Evolutionary conservation across 1,139 yeast species (phyloP), one percentile per base, ranked within the genome.

Genomic region (Hansenula sp.): DNA sequence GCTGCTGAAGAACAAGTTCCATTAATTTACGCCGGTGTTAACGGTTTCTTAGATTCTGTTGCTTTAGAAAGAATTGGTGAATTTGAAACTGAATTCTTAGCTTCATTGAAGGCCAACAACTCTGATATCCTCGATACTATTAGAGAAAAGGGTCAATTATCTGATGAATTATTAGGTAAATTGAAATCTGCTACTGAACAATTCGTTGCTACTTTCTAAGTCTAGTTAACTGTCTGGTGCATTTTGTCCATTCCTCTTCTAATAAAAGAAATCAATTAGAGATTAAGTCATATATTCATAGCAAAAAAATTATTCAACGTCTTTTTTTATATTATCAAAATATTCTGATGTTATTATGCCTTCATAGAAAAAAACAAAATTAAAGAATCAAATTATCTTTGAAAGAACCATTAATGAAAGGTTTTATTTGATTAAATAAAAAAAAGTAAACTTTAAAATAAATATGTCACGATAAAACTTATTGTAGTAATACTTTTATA

Each of bases 1-100:
- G 83, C 97, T 68, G 95, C 97, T 65, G 97, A 92, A 76, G 96
- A 90, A 77, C 96, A 89, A 79, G 98, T 94, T 54, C 98, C 98
- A 69, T 79, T 89, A 67, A 90, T 94, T 69, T 94, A 71, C 79
- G 98, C 98, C 58, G 99, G 96, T 87, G 98, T 94, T 65, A 90
- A 92, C 82, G 99, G 99, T 82, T 88, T 67, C 90, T 84, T 94
- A 67, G 99, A 94, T 71, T 66, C 73, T 59, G 67, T 94, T 62
- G 86, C 95, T 56, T 75, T 92, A 59, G 80, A 82, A 66, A 86
- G 88, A 72, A 81, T 94, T 64, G 88, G 77, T 69, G 88, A 86
- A 70, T 94, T 86, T 66, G 99, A 94, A 82, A 73, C 79, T 63
- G 82, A 90, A 64, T 92, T 90, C 92, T 75, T 86, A 68, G 77